These are phyloP conservation scores for Hypoxylon perforatum DNA, from an alignment of 495 filamentous ascomycete genomes.

Conservation along the genomic window DNA sequence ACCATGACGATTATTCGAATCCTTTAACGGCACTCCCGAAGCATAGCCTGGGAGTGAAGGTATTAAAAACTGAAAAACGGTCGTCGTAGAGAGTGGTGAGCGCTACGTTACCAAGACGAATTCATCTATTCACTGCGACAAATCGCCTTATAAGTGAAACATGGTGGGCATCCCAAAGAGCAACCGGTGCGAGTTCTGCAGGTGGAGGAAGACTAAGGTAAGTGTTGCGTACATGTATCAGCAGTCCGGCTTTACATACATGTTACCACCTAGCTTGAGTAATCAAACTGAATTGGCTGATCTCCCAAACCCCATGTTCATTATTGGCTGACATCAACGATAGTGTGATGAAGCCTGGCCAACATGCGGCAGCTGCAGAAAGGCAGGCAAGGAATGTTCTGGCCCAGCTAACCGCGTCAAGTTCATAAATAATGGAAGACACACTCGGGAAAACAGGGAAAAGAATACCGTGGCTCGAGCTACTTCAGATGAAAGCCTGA, in stretches of 20 bases:
- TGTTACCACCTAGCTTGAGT: neutral
- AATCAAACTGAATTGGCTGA: no score
- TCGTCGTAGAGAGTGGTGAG: neutral
- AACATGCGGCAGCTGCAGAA: slow-evolving; percentile 31
- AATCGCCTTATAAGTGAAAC: slow-evolving; percentile 1
- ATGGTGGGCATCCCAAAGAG: slow-evolving; percentile 37
- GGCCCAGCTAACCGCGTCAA: slow-evolving; percentile 24
- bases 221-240: neutral
- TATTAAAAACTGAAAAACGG: slow-evolving; percentile 13
- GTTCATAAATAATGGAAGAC: slow-evolving; percentile 25
- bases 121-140: neutral
- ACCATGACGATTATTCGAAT: neutral
- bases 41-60: neutral
- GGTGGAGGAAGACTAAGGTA: slow-evolving; percentile 30
- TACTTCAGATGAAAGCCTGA: neutral
- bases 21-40: slow-evolving; percentile 2
- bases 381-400: slow-evolving; percentile 30
- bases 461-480: neutral
- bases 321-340: slow-evolving; percentile 17
- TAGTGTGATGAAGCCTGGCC: slow-evolving; percentile 35
- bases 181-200: slow-evolving; percentile 32
- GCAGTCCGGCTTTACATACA: no score
- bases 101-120: neutral
- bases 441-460: slow-evolving; percentile 1
- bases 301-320: neutral